Evolutionary conservation across 805 yeast genomes (phyloP).

Genomic region (Brettanomyces bruxellensis): DNA sequence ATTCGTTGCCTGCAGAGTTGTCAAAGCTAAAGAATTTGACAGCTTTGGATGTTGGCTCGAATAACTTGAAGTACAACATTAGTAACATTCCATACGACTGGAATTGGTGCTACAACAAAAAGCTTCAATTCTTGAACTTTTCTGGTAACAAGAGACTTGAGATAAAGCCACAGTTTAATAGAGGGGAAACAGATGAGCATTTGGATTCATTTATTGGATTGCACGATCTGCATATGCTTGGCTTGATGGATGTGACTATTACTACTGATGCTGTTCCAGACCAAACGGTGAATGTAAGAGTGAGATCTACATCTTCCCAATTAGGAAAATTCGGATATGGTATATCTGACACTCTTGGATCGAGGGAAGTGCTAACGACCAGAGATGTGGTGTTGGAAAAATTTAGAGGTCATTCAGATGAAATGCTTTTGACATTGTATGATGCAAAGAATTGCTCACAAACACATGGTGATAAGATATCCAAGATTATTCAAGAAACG

Average conservation of each 20-base stretch:
- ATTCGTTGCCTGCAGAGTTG: conserved; percentile 82
- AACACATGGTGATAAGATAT: conserved; percentile 51
- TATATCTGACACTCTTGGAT: conserved; percentile 81
- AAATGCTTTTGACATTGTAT: conserved; percentile 70
- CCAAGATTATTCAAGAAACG: conserved; percentile 63
- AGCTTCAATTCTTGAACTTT: conserved; percentile 71
- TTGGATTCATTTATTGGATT: conserved; percentile 59
- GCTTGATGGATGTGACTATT: conserved; percentile 91
- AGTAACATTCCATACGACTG: conserved; percentile 94
- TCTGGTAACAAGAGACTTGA: conserved; percentile 92
- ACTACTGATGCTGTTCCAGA: conserved; percentile 87
- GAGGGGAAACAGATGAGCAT: conserved; percentile 44
- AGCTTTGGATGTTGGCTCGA: conserved; percentile 84
- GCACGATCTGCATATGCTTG: conserved; percentile 62
- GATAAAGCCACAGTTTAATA: conserved; percentile 56
- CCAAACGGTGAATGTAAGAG: conserved; percentile 71
- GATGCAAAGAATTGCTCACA: conserved; percentile 69
- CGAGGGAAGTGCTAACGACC: conserved; percentile 51
- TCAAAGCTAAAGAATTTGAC: conserved; percentile 55
- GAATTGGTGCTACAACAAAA: conserved; percentile 88
- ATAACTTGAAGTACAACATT: conserved; percentile 82
- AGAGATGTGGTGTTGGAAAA: conserved; percentile 84
- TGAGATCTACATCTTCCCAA: conserved; percentile 82
- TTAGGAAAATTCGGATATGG: conserved; percentile 76
- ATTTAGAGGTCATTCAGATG: conserved; percentile 79